Base-by-base conservation (phyloP, 2,329 filamentous ascomycete genomes). In the Fusarium drepaniforme region DNA sequence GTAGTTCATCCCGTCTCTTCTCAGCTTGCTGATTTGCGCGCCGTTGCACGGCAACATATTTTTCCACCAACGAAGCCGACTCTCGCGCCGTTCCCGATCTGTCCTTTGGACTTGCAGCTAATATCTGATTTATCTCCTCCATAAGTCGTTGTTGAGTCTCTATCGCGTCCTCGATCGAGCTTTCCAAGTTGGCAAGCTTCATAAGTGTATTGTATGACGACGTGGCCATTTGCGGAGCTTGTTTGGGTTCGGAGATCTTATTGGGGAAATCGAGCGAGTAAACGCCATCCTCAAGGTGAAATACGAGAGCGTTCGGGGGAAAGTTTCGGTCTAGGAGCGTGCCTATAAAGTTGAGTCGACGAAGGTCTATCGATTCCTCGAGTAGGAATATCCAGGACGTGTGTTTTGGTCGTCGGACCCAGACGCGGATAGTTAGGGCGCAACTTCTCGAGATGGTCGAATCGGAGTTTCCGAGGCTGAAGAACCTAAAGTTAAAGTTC, bases 121-220 rank as follows among this genome's bases (percentile, higher is more conserved):
- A 81, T 0, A 91, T 83, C 1, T 86, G 81, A 74, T 94, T 94
- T 74, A 98, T 97, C 74, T 98, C 94, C n/a, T 88, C 84, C 58
- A 94, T 91, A 11, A 98, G 87, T 64, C 89, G 88, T 70, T 93
- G 91, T 16, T 93, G 91, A 0, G 94, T 97, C 2, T 92, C 90
- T 12, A 98, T 85, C 2, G 95, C 95, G 82, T 98, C 96, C 80
- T 97, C 95, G 28, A 98, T 94, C 65, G 95, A 97, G 80, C 93
- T 94, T 73, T 98, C 95, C 18, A 98, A 88, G 68, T 96, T 98
- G 8, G 94, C 93, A 13, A 98, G 87, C 70, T 94, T 93, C 92
- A 98, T 96, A 23, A 98, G 86, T 3, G 94, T 91, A 79, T 95
- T 95, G 82, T 97, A 98, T 0, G 95, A 95, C 0, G 95, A 95